phyloP scores from a whole-genome alignment of 805 yeast species.

The Saturnispora silvae region DNA sequence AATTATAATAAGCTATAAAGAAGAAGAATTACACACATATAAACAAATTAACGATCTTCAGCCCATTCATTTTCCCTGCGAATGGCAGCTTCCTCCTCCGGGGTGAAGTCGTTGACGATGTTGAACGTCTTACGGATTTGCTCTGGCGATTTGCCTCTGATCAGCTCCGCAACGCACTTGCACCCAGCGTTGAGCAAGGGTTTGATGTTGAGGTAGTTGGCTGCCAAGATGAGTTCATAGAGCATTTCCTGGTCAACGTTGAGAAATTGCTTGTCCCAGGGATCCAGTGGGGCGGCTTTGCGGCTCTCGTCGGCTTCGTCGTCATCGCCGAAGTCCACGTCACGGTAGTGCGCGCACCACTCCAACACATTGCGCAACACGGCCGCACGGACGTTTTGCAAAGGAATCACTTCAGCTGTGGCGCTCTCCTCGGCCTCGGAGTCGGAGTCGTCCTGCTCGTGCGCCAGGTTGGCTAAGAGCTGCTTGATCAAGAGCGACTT shows the following conservation, averaged over 20 bases:
- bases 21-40: too few relatives aligned
- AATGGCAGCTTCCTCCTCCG: slow-evolving; percentile 82
- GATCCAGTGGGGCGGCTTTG: slow-evolving; percentile 84
- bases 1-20: too few relatives aligned
- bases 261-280: slow-evolving; percentile 91
- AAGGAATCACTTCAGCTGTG: slow-evolving; percentile 68
- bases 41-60: slow-evolving; percentile 51
- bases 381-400: slow-evolving; percentile 80
- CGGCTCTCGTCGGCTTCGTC: slow-evolving; percentile 78
- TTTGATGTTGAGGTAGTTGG: slow-evolving; percentile 65
- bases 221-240: slow-evolving; percentile 72
- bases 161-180: slow-evolving; percentile 76
- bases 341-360: slow-evolving; percentile 93
- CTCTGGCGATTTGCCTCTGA: slow-evolving; percentile 68
- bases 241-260: slow-evolving; percentile 90
- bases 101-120: slow-evolving; percentile 72
- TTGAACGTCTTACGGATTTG: slow-evolving; percentile 73
- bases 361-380: slow-evolving; percentile 86
- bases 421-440: slow-evolving; percentile 34
- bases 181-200: slow-evolving; percentile 73
- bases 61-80: slow-evolving; percentile 89
- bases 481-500: slow-evolving; percentile 78
- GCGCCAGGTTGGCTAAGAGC: slow-evolving; percentile 62
- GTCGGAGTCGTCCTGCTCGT: slow-evolving; percentile 29
- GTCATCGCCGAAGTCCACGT: slow-evolving; percentile 60